Percentiles rank a stretch among this genome's conserved stretches.
phyloP scores from a whole-genome alignment of 2,329 filamentous ascomycete genomes.

The Epichloe festucae region DNA sequence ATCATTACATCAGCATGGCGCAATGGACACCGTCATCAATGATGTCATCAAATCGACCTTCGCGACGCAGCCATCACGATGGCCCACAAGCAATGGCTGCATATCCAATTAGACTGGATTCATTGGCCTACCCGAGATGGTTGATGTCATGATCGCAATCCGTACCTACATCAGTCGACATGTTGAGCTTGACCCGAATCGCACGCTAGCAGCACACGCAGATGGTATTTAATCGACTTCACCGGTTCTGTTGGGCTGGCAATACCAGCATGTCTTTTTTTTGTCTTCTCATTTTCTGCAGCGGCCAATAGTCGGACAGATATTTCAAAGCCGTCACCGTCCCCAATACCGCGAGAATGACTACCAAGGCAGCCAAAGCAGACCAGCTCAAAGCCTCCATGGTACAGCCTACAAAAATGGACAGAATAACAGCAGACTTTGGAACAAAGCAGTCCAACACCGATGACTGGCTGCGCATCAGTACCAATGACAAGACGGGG shows the following conservation, averaged over 20 bases:
- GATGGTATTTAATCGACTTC: neutral
- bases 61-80: too few relatives aligned
- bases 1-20: too few relatives aligned
- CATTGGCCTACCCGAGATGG: neutral
- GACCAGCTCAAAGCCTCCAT: slow-evolving; percentile 47
- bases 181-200: neutral
- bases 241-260: neutral
- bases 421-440: slow-evolving; percentile 61
- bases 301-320: neutral
- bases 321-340: neutral
- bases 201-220: neutral
- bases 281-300: neutral
- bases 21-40: too few relatives aligned
- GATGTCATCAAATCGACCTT: too few relatives aligned
- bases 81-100: neutral
- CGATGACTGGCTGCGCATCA: slow-evolving; percentile 65
- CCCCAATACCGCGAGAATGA: slow-evolving; percentile 13
- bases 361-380: slow-evolving; percentile 38
- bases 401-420: slow-evolving; percentile 43
- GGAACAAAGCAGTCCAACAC: slow-evolving; percentile 61
- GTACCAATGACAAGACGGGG: slow-evolving; percentile 48
- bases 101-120: neutral
- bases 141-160: slow-evolving; percentile 5
- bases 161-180: neutral
- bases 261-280: neutral